Base-by-base conservation (phyloP, 139 green algal genomes). In the Penium margaritaceum region DNA sequence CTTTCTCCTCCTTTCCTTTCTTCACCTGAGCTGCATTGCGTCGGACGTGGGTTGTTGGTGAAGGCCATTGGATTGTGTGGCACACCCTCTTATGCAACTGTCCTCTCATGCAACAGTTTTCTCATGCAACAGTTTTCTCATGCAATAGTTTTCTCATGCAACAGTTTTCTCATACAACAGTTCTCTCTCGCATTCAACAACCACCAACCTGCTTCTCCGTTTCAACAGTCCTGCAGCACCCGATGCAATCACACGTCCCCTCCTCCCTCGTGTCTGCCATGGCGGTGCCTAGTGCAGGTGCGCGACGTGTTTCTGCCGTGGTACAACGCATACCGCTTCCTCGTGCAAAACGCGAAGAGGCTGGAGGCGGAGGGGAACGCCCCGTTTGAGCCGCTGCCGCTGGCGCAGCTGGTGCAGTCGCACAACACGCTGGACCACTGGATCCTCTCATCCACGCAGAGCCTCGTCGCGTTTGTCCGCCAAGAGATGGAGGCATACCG, bases 241-340 rank as follows among this genome's bases (percentile, higher is more conserved):
- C 41, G n/a, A n/a, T n/a, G n/a, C n/a, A n/a, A n/a, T n/a, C n/a
- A n/a, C n/a, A n/a, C n/a, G n/a, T n/a, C n/a, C n/a, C n/a, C n/a
- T n/a, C n/a, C n/a, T n/a, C n/a, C n/a, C n/a, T n/a, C n/a, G n/a
- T n/a, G n/a, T n/a, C 41, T 51, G 41, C 41, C 41, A 21, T 51
- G 9, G 9, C 41, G 9, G 9, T 51, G 41, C 41, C 9, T 51
- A 9, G 41, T 12, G 7, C 68, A 76, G 73, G 65, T 99, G 29
- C 95, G 95, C 80, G 90, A 96, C 75, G 89, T 99, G 17, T 97
- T 99, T 79, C 86, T 99, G 79, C 95, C 95, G 12, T 99, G 95
- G 95, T 98, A 97, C 88, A 98, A 98, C 81, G 93, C 93, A 1
- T 98, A 97, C 87, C 82, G 84, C 72, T 89, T 89, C 77, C 77